A percentile compares a stretch with the other conserved stretches of the same genome.
Evolutionary conservation across 2,329 filamentous ascomycete species (phyloP).

Genomic region (Fusarium clavum): DNA sequence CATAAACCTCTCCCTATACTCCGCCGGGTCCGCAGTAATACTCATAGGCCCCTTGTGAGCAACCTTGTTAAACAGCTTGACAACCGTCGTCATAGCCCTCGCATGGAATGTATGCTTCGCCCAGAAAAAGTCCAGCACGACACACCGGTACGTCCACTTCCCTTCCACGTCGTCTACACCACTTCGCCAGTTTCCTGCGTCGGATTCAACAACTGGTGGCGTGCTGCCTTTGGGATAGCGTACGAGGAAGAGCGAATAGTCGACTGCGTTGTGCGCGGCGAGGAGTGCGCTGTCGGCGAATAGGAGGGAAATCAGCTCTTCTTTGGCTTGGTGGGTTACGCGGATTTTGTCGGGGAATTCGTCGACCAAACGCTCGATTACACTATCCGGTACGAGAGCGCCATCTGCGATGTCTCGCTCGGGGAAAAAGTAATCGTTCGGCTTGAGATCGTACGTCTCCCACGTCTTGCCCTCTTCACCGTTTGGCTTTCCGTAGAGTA

Average conservation of each 20-base stretch:
- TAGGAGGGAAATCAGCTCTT: conserved; percentile 66
- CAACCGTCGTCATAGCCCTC: conserved; percentile 72
- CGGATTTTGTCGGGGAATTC: conserved; percentile 74
- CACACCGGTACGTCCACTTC: conserved; percentile 74
- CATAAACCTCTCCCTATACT: conserved; percentile 70
- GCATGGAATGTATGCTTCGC: conserved; percentile 77
- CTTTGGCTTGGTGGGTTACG: conserved; percentile 65
- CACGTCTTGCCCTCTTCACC: conserved; percentile 58
- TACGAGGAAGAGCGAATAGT: conserved; percentile 80
- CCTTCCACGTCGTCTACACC: conserved; percentile 71
- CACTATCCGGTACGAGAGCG: conserved; percentile 70
- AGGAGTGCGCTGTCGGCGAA: conserved; percentile 73
- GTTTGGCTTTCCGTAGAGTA: conserved; percentile 70
- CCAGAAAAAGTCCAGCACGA: conserved; percentile 83
- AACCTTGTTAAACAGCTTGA: conserved; percentile 72
- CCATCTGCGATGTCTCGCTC: conserved; percentile 77
- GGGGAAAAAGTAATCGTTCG: conserved; percentile 79
- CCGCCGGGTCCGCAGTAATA: conserved; percentile 75
- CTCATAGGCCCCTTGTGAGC: conserved; percentile 77
- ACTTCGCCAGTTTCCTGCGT: conserved; percentile 64
- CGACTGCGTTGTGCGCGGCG: conserved; percentile 72
- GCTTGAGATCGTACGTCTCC: conserved; percentile 82
- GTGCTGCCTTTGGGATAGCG: conserved; percentile 51
- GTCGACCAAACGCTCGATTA: conserved; percentile 74
- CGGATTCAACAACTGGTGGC: conserved; percentile 18